Evolutionary conservation across 176 grass and related monocot species (phyloP), one percentile per base, ranked within the genome.

Genomic region (Echinochloa phyllopogon): DNA sequence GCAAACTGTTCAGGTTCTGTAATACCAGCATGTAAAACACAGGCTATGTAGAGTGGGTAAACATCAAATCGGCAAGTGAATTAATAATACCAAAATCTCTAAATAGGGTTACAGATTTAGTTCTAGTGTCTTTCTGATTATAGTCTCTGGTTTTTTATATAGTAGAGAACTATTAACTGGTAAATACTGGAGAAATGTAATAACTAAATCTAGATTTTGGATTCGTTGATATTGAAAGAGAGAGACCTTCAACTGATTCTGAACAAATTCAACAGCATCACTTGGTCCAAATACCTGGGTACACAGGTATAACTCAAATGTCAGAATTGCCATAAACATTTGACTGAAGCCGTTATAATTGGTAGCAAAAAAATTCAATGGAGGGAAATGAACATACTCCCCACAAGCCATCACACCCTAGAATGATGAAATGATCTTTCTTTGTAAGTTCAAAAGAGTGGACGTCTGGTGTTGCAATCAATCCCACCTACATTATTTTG

Each of bases 361-460:
- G 40, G 61, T 38, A 61, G 10, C 39, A 57, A 59, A 48, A 8
- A 45, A 59, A 52, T 43, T 78, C 49, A 52, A 82, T 21, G 4
- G n/a, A 86, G n/a, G 24, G 12, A 42, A 83, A 65, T 78, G 53
- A 69, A 85, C 88, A 57, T 97, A 98, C 93, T 88, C 96, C 93
- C 96, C 93, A 98, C 52, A 95, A 83, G 72, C 96, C 96, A 92
- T 98, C 93, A 14, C 93, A 98, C 36, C 96, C 96, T 63, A 98
- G 89, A 76, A 98, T 90, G 67, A 98, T 76, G 84, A 98, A 98
- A 47, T 85, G 76, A 48, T 94, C 91, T 77, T 89, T 95, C 67
- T 90, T 85, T 57, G 91, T 95, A 45, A 95, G 83, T 93, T 93
- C 89, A 87, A 98, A 98, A 36, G 93, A 95, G 59, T 95, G 96